Conservation (phyloP, 1,139 yeast genomes). For the Kluyveromyces marxianus region DNA sequence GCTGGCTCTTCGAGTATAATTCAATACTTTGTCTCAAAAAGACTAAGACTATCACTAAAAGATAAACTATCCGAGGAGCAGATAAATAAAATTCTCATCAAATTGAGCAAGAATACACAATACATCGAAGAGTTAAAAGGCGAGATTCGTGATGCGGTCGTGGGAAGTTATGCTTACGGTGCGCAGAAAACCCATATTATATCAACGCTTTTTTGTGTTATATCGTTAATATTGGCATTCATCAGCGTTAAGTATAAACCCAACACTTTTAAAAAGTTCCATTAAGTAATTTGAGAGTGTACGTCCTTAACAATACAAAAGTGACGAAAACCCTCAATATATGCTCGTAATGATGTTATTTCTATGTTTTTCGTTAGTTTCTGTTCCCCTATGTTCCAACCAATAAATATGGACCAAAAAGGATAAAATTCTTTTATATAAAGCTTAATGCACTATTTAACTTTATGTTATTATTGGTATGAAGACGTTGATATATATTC, state of each 20-base stretch:
- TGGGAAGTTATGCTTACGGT: constrained; percentile 10
- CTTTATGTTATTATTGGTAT: too few species aligned
- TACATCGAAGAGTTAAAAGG: constrained; percentile 10
- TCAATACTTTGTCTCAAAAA: constrained; percentile 10
- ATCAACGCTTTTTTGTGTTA: constrained; percentile 6
- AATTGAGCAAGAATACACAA: constrained; percentile 11
- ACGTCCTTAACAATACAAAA: too few species aligned
- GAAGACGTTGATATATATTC: too few species aligned
- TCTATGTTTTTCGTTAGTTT: too few species aligned
- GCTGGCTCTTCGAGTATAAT: constrained; percentile 33
- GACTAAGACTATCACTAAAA: constrained; percentile 5
- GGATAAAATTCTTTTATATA: too few species aligned
- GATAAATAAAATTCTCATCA: constrained; percentile 6
- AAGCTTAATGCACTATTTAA: too few species aligned
- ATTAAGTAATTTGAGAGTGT: background rate
- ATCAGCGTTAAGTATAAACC: background rate
- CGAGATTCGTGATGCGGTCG: constrained; percentile 10
- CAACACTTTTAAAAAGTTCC: background rate
- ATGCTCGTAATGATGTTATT: too few species aligned
- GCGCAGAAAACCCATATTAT: constrained; percentile 10
- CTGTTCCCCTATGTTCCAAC: too few species aligned
- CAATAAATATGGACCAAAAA: too few species aligned
- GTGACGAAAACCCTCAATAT: too few species aligned
- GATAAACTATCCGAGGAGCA: constrained; percentile 9
- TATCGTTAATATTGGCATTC: constrained; percentile 6